Percentiles rank a stretch among this genome's conserved stretches.
These are phyloP conservation scores for Heliamphora exappendiculata DNA, from an alignment of 148 eudicot species.

Conservation along the genomic window DNA sequence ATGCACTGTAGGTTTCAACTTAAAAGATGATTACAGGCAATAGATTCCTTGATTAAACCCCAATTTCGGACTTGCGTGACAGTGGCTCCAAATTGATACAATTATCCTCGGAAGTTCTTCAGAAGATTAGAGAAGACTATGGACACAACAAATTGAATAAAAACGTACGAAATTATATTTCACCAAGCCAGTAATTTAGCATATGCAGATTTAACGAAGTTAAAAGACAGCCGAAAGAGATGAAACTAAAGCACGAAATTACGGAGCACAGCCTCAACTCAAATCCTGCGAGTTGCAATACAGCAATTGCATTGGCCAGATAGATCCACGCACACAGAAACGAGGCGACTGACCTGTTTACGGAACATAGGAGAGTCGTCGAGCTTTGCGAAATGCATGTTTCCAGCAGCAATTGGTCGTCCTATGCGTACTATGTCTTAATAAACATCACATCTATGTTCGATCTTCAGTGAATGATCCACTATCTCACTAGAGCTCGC, in stretches of 20 bases:
- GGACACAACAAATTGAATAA: not conserved
- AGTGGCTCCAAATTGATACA: too few species aligned
- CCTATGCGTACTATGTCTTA: not conserved
- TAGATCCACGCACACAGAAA: slow-evolving; percentile 5
- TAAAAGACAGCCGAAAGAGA: not conserved
- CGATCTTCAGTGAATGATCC: slow-evolving; percentile 17
- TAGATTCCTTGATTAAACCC: not conserved
- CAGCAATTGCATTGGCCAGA: not conserved
- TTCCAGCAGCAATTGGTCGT: slow-evolving; percentile 19
- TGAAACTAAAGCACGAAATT: not conserved
- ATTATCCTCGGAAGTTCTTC: not conserved
- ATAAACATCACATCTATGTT: slow-evolving; percentile 21
- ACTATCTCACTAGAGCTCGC: not conserved
- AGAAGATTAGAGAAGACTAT: not conserved
- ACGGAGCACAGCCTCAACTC: not conserved
- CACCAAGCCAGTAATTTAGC: not conserved
- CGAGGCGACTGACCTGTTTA: slow-evolving; percentile 54
- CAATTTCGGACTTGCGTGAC: not conserved
- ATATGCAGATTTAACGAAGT: not conserved
- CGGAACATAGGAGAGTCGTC: slow-evolving; percentile 98
- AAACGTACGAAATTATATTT: not conserved
- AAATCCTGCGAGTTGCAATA: not conserved
- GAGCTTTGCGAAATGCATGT: slow-evolving; percentile 83
- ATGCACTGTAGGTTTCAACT: not conserved
- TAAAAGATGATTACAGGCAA: not conserved